Evolutionary conservation across 73 alveolate species (phyloP), one percentile per base, ranked within the genome.

Genomic region (Paramecium sonneborni): DNA sequence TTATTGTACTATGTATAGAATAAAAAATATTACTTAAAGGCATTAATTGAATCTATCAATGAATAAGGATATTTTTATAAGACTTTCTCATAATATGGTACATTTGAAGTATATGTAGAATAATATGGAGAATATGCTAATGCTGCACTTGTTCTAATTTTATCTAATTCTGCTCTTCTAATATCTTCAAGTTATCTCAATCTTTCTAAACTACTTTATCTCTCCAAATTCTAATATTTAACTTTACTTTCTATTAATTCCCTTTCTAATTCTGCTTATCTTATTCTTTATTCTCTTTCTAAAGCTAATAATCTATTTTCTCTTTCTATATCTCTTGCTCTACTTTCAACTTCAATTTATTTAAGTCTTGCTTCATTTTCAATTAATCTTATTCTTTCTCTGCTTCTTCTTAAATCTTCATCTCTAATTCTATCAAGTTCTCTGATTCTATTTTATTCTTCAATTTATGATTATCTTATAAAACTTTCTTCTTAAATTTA

Each of bases 401-500:
- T 39, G 20, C 76, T 43, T 43, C 90, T 79, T 79, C 74, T 79
- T 9, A 79, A 79, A 14, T 79, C 90, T 3, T 79, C 72, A 79
- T 79, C 74, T 24, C 74, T 20, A 10, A 79, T 23, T 10, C 69
- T 44, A 43, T 79, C 90, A 15, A 79, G 18, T 23, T 79, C 90
- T 43, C 90, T 79, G 5, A 79, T 41, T 43, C 90, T 79, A 39
- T 20, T 41, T 34, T 39, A 39, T 44, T 79, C 90, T 14, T 79
- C 90, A 43, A 79, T 38, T 44, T 41, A 10, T 20, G 15, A 41
- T 79, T 79, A 43, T 79, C 90, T 39, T 20, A 79, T 30, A 2
- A 79, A 44, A 46, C 90, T 79, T 46, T 79, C 90, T 46, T 79
- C 90, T 79, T 79, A 46, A 10, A 79, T 79, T 24, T 79, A 79